Evolutionary conservation across 108 stramenopile species (phyloP).

Genomic region (Nannochloropsis salina): DNA sequence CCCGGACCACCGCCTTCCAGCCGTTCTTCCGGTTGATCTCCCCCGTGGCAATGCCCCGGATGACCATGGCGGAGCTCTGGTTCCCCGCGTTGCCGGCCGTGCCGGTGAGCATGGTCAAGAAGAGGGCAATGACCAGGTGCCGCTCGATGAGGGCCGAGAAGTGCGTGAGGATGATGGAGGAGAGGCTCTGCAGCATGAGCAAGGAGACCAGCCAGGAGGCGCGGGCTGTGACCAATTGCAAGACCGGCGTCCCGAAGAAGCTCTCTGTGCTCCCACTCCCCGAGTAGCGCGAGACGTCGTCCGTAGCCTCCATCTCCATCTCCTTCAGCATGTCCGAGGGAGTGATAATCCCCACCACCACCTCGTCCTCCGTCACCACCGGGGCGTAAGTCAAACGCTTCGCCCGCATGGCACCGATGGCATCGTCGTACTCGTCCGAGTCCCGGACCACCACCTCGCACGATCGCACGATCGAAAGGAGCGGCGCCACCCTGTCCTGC

Average conservation of each 20-base stretch:
- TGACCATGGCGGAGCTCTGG: conserved; percentile 41
- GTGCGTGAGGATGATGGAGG: conserved; percentile 43
- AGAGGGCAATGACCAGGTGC: conserved; percentile 52
- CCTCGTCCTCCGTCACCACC: conserved; percentile 33
- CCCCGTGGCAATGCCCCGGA: conserved; percentile 52
- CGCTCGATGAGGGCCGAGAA: conserved; percentile 19
- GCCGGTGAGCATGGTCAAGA: conserved; percentile 56
- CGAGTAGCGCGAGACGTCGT: conserved; percentile 42
- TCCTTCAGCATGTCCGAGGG: conserved; percentile 35
- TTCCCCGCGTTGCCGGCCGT: conserved; percentile 55
- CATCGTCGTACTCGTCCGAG: conserved; percentile 14
- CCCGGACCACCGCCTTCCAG: conserved; percentile 35
- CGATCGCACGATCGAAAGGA: neutral
- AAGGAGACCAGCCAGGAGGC: conserved; percentile 46
- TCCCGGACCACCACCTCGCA: neutral
- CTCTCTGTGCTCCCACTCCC: conserved; percentile 47
- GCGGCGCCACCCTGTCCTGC: neutral
- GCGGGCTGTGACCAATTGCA: conserved; percentile 23
- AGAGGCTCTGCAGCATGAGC: conserved; percentile 45
- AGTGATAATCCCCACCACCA: conserved; percentile 40
- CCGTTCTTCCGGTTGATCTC: conserved; percentile 40
- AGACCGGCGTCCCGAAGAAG: conserved; percentile 45
- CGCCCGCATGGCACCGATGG: neutral
- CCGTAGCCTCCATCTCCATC: conserved; percentile 40
- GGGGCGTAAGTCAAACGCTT: conserved; percentile 28